Evolutionary conservation across 768 basidiomycete species (phyloP).

Genomic region (Hygrophorus pudorinus): DNA sequence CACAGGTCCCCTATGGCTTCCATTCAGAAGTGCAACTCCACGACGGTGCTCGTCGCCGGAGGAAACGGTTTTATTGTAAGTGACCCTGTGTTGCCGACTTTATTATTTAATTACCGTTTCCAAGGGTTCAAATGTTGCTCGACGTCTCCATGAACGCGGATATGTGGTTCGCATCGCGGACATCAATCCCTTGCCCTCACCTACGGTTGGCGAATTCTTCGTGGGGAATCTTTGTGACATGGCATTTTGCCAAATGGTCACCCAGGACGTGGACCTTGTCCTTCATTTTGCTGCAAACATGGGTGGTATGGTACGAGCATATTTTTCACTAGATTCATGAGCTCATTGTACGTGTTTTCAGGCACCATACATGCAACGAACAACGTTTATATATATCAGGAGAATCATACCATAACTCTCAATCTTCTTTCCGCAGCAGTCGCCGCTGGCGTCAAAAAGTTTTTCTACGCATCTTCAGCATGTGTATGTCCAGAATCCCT

Average conservation of each 20-base stretch:
- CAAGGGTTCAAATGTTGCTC: slow-evolving; percentile 48
- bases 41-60: too few relatives aligned
- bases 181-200: slow-evolving; percentile 16
- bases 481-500: slow-evolving; percentile 44
- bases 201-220: slow-evolving; percentile 21
- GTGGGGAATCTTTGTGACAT: slow-evolving; percentile 39
- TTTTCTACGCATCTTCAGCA: slow-evolving; percentile 50
- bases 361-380: slow-evolving; percentile 46
- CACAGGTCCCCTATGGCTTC: too few relatives aligned
- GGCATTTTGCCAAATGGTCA: slow-evolving; percentile 24
- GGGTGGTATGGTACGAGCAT: slow-evolving; percentile 67
- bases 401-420: slow-evolving; percentile 40
- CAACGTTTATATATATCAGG: slow-evolving; percentile 35
- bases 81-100: too few relatives aligned
- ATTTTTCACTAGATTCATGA: too few relatives aligned
- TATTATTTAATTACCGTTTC: not conserved
- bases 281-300: slow-evolving; percentile 53
- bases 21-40: too few relatives aligned
- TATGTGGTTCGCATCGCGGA: slow-evolving; percentile 36
- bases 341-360: too few relatives aligned
- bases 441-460: slow-evolving; percentile 27
- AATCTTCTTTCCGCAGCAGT: slow-evolving; percentile 34
- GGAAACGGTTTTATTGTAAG: slow-evolving; percentile 46
- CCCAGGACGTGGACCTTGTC: slow-evolving; percentile 32
- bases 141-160: slow-evolving; percentile 22